These are phyloP conservation scores for Claviceps paspali DNA, from an alignment of 2,329 filamentous ascomycete species.

Conservation along the genomic window DNA sequence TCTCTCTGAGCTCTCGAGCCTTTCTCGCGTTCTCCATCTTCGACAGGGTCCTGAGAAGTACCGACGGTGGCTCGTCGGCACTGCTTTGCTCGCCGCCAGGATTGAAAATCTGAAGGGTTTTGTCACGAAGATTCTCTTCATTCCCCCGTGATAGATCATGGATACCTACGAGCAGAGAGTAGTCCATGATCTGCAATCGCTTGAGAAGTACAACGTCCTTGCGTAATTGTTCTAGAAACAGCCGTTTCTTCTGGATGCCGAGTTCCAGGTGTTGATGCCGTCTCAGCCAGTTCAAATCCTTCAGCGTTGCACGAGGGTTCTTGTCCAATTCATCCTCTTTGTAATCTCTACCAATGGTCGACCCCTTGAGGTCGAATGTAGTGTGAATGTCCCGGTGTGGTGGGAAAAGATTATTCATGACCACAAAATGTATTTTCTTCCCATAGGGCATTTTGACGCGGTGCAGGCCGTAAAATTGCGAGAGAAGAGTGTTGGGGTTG, in stretches of 20 bases:
- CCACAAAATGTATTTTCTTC: constrained; percentile 96
- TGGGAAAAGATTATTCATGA: constrained; percentile 99
- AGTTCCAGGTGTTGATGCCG: constrained; percentile 75
- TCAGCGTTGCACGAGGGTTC: constrained; percentile 85
- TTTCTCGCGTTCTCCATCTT: constrained; percentile 86
- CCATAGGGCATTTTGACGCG: constrained; percentile 97
- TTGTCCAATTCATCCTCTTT: constrained; percentile 73
- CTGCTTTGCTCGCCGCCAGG: constrained; percentile 53
- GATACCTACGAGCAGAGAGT: constrained; percentile 86
- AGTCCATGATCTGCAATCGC: constrained; percentile 93
- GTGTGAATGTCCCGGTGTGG: constrained; percentile 94
- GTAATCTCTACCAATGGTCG: constrained; percentile 84
- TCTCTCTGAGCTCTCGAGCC: constrained; percentile 76
- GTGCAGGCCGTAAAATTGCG: constrained; percentile 94
- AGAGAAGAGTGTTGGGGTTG: constrained; percentile 92
- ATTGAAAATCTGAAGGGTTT: constrained; percentile 87
- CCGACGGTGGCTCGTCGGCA: constrained; percentile 44
- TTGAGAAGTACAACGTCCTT: constrained; percentile 78
- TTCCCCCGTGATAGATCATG: constrained; percentile 85
- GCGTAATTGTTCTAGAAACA: constrained; percentile 81
- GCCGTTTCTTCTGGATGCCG: constrained; percentile 71
- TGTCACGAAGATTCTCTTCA: constrained; percentile 79
- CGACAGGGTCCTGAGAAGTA: constrained; percentile 78
- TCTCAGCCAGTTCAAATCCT: constrained; percentile 92
- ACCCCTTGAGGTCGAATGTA: constrained; percentile 94